Conservation (phyloP, 345 rosid genomes). For the Murraya koenigii region DNA sequence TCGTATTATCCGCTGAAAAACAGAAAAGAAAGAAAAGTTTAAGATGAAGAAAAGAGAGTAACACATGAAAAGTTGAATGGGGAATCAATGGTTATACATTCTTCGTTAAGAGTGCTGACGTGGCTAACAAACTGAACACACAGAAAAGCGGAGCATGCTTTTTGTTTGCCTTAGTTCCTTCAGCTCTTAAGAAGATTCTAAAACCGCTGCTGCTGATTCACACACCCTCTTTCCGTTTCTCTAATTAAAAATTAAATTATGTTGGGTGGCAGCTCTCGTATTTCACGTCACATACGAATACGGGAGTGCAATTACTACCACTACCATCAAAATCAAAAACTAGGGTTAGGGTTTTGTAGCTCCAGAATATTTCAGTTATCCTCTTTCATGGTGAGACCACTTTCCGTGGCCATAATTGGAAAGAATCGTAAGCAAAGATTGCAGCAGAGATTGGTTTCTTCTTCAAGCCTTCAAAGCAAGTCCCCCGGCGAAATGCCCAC, state of each 20-base stretch:
- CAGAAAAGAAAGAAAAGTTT: background rate
- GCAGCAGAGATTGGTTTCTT: slow-evolving; percentile 38
- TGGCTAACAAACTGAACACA: background rate
- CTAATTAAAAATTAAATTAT: slow-evolving; percentile 18
- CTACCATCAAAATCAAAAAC: slow-evolving; percentile 19
- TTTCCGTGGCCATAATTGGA: slow-evolving; percentile 16
- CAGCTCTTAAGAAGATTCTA: background rate
- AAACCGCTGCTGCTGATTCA: background rate
- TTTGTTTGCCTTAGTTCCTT: background rate
- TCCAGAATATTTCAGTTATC: slow-evolving; percentile 49
- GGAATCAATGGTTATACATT: too few species aligned
- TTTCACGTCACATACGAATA: slow-evolving; percentile 53
- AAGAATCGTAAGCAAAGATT: slow-evolving; percentile 18
- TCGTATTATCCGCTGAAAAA: background rate
- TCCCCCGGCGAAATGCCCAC: slow-evolving; percentile 47
- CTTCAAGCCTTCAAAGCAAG: slow-evolving; percentile 36
- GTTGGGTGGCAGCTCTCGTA: slow-evolving; percentile 71
- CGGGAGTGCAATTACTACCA: slow-evolving; percentile 39
- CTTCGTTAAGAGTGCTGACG: background rate
- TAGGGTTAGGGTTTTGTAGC: slow-evolving; percentile 49
- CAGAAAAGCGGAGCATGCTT: background rate
- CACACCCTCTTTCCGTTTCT: background rate
- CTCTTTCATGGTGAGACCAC: slow-evolving; percentile 42
- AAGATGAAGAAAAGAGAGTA: too few species aligned
- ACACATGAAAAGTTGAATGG: too few species aligned